Conservation (phyloP, 2,329 filamentous ascomycete genomes). For the Curvularia eragrostidis region DNA sequence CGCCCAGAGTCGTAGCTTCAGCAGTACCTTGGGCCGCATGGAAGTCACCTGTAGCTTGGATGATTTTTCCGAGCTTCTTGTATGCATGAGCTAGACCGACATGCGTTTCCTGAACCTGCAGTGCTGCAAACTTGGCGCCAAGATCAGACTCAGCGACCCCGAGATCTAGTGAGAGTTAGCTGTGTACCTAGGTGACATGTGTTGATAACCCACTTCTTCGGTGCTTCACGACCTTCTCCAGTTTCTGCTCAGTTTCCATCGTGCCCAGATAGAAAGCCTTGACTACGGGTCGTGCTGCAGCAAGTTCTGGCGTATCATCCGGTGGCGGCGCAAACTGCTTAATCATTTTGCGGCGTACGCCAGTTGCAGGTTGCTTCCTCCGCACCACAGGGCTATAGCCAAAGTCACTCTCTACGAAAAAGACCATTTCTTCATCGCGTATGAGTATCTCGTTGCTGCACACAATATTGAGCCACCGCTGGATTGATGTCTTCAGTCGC, state of each 20-base stretch:
- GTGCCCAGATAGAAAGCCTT: constrained; percentile 95
- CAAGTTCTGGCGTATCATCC: constrained; percentile 93
- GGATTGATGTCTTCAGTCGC: constrained; percentile 85
- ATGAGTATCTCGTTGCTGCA: constrained; percentile 92
- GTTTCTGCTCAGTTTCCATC: constrained; percentile 97
- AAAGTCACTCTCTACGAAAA: constrained; percentile 99
- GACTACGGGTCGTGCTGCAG: constrained; percentile 85
- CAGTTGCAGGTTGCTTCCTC: constrained; percentile 95
- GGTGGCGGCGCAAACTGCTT: constrained; percentile 98
- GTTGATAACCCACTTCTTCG: constrained; percentile 72
- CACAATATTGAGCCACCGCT: constrained; percentile 94
- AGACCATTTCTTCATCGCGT: constrained; percentile 93
- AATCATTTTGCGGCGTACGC: constrained; percentile 90
- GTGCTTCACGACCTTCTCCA: constrained; percentile 91
- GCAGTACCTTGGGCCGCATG: constrained; percentile 96
- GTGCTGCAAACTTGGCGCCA: constrained; percentile 83
- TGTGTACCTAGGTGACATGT: not conserved
- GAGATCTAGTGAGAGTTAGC: constrained; percentile 67
- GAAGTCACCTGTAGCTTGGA: constrained; percentile 92
- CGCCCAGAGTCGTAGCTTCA: constrained; percentile 91
- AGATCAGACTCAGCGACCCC: constrained; percentile 93
- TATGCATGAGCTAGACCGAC: constrained; percentile 87
- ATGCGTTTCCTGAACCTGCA: constrained; percentile 91
- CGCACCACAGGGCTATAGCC: constrained; percentile 95
- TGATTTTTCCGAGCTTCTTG: constrained; percentile 89